Conservation (phyloP, 768 basidiomycete species). For the Sarcomyxa edulis region DNA sequence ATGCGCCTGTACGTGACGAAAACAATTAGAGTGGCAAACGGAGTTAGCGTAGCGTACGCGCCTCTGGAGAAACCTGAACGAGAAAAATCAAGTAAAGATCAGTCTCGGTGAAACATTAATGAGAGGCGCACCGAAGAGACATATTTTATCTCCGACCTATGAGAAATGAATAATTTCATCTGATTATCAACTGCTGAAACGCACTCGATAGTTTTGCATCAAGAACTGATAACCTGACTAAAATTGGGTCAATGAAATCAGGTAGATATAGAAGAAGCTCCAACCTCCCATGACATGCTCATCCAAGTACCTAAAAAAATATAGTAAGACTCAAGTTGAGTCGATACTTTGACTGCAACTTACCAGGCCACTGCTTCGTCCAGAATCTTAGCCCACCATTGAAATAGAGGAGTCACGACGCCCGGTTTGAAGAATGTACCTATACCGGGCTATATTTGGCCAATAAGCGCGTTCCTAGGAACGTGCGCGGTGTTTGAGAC, state of each 20-base stretch:
- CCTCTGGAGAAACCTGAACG: conserved; percentile 72
- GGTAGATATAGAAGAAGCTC: too few relatives aligned
- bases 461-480: conserved; percentile 8
- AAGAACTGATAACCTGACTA: conserved; percentile 74
- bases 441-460: conserved; percentile 42
- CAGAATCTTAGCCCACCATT: conserved; percentile 52
- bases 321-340: background rate
- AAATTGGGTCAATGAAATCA: too few relatives aligned
- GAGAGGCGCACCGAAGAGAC: conserved; percentile 50
- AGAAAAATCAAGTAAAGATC: background rate
- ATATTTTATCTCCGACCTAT: conserved; percentile 73
- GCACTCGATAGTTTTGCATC: conserved; percentile 74
- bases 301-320: conserved; percentile 52
- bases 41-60: too few relatives aligned
- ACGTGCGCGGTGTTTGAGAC: conserved; percentile 2
- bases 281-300: conserved; percentile 68
- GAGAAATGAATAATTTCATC: too few relatives aligned
- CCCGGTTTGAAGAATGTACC: conserved; percentile 57
- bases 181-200: too few relatives aligned
- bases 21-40: background rate
- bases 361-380: conserved; percentile 76
- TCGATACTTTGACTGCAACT: conserved; percentile 9
- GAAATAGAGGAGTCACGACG: conserved; percentile 56
- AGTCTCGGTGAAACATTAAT: background rate
- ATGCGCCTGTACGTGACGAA: too few relatives aligned